Evolutionary conservation across 306 rosid species (phyloP).

Genomic region (Herpetospermum pedunculosum): DNA sequence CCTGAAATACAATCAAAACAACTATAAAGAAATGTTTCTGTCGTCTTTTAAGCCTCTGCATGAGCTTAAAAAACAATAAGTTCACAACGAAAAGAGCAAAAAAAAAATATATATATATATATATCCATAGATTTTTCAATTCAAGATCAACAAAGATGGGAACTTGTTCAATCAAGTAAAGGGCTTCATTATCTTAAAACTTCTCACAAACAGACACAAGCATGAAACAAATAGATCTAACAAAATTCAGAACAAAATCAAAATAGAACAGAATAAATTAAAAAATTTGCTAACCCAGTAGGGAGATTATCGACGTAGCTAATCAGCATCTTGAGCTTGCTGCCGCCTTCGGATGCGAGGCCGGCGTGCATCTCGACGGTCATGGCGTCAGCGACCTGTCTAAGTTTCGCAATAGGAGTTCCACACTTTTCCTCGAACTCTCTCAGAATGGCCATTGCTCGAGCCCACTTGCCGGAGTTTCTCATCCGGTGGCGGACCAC

Average conservation of each 20-base stretch:
- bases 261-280: not conserved
- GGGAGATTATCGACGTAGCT: conserved; percentile 81
- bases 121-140: not conserved
- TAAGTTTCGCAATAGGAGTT: conserved; percentile 49
- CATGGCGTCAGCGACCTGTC: conserved; percentile 73
- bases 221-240: not conserved
- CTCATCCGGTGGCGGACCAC: conserved; percentile 41
- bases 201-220: not conserved
- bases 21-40: not conserved
- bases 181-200: not conserved
- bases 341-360: conserved; percentile 83
- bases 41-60: not conserved
- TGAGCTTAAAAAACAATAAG: not conserved
- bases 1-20: not conserved
- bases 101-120: too few relatives aligned
- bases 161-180: not conserved
- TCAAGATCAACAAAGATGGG: not conserved
- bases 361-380: conserved; percentile 90
- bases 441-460: conserved; percentile 36
- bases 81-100: not conserved
- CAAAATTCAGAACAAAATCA: not conserved
- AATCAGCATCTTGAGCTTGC: conserved; percentile 87
- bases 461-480: conserved; percentile 38
- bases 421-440: conserved; percentile 70
- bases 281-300: conserved; percentile 31